A percentile compares a stretch with the other conserved stretches of the same genome.
Evolutionary conservation across 2,329 filamentous ascomycete genomes (phyloP).

Genomic region (Fusarium nygamai): DNA sequence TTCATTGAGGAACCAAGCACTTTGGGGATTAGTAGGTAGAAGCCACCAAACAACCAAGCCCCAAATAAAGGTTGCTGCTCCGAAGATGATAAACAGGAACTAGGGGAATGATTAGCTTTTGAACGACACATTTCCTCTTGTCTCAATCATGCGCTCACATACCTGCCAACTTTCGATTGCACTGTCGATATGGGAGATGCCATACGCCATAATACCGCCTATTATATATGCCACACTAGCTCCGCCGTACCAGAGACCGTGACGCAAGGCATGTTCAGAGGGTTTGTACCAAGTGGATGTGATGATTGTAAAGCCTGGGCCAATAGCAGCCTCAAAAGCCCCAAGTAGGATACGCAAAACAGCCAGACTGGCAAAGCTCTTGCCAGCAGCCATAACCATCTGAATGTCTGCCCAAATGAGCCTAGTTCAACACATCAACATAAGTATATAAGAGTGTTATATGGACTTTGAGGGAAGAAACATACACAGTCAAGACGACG

Average conservation of each 20-base stretch:
- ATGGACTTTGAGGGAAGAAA: background rate
- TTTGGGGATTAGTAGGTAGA: background rate
- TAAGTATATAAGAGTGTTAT: background rate
- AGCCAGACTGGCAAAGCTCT: background rate
- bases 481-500: background rate
- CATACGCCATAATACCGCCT: background rate
- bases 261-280: background rate
- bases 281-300: background rate
- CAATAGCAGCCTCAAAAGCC: background rate
- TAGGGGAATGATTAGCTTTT: background rate
- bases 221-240: background rate
- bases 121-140: background rate
- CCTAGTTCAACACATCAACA: background rate
- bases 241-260: background rate
- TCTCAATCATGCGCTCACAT: background rate
- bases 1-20: background rate
- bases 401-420: background rate
- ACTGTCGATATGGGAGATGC: background rate
- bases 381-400: background rate
- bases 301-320: background rate
- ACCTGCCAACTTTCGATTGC: background rate
- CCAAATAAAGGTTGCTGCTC: background rate
- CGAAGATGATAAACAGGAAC: background rate
- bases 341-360: background rate
- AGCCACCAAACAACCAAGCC: background rate